phyloP scores from a whole-genome alignment of 805 yeast genomes.

The Spathaspora gorwiae region DNA sequence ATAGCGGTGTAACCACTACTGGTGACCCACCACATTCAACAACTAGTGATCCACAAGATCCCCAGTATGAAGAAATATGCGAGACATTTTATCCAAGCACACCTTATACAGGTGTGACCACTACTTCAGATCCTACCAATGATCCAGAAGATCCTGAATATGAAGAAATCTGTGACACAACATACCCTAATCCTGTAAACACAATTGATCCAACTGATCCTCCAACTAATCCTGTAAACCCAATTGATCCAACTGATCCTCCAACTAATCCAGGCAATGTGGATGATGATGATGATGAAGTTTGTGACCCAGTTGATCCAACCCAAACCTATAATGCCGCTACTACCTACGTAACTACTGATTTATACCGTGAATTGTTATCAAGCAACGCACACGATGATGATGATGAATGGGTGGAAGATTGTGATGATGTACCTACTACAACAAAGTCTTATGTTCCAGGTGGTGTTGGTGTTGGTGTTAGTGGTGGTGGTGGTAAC shows the following conservation, averaged over 20 bases:
- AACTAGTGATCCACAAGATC: no score
- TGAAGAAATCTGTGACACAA: neutral
- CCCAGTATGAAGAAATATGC: no score
- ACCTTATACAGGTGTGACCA: no score
- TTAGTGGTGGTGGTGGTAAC: no score
- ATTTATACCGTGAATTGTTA: neutral
- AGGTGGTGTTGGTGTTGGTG: neutral
- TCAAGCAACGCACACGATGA: neutral
- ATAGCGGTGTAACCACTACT: no score
- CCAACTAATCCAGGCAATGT: neutral
- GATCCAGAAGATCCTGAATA: no score
- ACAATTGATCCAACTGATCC: neutral
- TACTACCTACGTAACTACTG: neutral
- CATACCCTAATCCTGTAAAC: neutral
- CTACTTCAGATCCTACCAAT: no score
- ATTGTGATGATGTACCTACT: conserved; percentile 5
- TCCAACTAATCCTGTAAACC: neutral
- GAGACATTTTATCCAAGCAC: no score
- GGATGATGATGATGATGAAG: conserved; percentile 5
- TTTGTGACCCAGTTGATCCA: conserved; percentile 4
- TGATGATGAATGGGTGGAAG: conserved; percentile 12
- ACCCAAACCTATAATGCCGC: no score
- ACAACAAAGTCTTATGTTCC: neutral
- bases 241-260: neutral
- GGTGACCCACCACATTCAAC: no score